Conservation (phyloP, 2,329 filamentous ascomycete species). For the Phyllosticta capitalensis region DNA sequence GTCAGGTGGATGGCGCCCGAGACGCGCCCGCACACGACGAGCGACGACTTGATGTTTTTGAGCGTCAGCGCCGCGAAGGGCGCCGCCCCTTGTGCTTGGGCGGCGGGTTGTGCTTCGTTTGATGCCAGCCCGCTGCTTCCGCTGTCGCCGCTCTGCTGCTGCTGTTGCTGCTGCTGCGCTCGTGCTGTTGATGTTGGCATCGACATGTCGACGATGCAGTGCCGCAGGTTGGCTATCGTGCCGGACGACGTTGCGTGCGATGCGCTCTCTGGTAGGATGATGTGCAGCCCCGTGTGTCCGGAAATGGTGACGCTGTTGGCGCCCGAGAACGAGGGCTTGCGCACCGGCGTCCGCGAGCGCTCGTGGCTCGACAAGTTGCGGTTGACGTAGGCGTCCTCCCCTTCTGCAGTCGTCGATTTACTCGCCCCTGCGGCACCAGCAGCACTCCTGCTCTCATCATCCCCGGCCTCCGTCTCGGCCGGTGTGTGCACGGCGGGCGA, state of each 20-base stretch:
- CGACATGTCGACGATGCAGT: constrained; percentile 74
- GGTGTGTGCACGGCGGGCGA: constrained; percentile 2
- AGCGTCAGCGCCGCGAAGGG: constrained; percentile 60
- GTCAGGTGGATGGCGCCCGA: constrained; percentile 79
- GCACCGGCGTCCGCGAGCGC: constrained; percentile 15
- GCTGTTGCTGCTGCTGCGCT: neutral
- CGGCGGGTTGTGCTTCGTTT: neutral
- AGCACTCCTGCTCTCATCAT: neutral
- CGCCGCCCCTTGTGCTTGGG: neutral
- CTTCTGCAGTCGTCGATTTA: constrained; percentile 13
- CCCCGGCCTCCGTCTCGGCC: constrained; percentile 12
- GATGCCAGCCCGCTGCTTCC: neutral
- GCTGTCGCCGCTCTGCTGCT: constrained; percentile 26
- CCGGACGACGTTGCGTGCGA: constrained; percentile 64
- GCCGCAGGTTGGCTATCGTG: constrained; percentile 57
- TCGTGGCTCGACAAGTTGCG: constrained; percentile 8
- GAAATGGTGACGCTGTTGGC: constrained; percentile 54
- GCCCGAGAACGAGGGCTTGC: constrained; percentile 48
- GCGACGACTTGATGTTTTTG: constrained; percentile 57
- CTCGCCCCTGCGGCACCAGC: constrained; percentile 18
- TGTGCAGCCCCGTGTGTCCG: constrained; percentile 59
- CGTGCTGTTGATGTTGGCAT: constrained; percentile 37
- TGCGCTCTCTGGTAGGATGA: constrained; percentile 65
- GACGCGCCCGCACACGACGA: constrained; percentile 72
- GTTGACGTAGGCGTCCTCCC: constrained; percentile 15